A percentile compares a stretch with the other conserved stretches of the same genome.
Evolutionary conservation across 345 rosid genomes (phyloP).

Genomic region (Eucalyptus polyanthemos): DNA sequence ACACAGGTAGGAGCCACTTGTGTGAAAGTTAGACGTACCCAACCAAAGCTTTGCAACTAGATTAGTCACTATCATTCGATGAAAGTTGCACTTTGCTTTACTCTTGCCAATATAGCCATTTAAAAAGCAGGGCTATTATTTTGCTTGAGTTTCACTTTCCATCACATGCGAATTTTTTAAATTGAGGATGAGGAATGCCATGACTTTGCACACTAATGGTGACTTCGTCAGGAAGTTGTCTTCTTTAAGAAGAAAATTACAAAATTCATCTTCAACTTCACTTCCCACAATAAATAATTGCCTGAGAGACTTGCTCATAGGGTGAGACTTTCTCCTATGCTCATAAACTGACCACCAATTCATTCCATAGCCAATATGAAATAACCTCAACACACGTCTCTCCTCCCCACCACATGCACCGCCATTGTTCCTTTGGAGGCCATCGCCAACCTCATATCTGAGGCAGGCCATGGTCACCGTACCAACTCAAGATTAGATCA

Average conservation of each 20-base stretch:
- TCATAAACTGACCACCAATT: too few species aligned
- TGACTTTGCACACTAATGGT: constrained; percentile 3
- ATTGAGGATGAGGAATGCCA: constrained; percentile 11
- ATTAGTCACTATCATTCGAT: not conserved
- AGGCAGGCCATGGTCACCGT: not conserved
- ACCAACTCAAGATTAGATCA: not conserved
- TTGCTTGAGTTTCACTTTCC: not conserved
- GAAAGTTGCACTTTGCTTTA: not conserved
- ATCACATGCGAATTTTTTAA: not conserved
- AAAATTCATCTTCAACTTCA: not conserved
- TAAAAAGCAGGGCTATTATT: not conserved
- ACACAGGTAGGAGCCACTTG: not conserved
- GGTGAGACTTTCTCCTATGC: not conserved
- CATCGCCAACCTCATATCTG: not conserved
- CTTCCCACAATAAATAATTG: not conserved
- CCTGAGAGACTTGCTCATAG: not conserved
- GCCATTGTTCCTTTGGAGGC: not conserved
- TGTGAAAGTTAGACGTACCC: not conserved
- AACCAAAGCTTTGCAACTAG: not conserved
- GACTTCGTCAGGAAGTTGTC: not conserved
- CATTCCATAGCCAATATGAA: accelerated
- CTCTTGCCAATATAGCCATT: not conserved
- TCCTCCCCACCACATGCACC: not conserved
- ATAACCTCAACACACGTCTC: not conserved
- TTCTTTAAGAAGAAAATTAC: not conserved